phyloP scores from a whole-genome alignment of 768 basidiomycete genomes.

The Agaricus subrufescens region DNA sequence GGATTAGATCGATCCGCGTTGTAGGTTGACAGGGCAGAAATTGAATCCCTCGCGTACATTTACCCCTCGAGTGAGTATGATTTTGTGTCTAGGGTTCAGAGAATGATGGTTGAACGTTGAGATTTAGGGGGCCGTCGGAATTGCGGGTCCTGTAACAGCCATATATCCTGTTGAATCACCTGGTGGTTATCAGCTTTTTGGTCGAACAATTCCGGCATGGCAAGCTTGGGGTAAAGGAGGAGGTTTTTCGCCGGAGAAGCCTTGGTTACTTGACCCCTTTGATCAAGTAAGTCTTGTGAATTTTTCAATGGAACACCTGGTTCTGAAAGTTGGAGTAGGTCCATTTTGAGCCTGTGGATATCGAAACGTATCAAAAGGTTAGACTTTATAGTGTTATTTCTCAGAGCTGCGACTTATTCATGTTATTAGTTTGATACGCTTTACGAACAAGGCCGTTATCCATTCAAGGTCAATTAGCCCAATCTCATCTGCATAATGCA shows the following conservation, averaged over 20 bases:
- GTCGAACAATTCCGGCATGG: slow-evolving; percentile 62
- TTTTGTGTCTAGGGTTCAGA: neutral
- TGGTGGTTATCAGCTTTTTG: slow-evolving; percentile 63
- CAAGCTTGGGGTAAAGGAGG: slow-evolving; percentile 54
- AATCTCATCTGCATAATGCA: neutral
- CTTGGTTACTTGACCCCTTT: slow-evolving; percentile 60
- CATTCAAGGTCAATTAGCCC: slow-evolving; percentile 36
- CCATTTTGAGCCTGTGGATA: slow-evolving; percentile 43
- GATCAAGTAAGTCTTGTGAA: slow-evolving; percentile 42
- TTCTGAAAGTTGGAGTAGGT: slow-evolving; percentile 28
- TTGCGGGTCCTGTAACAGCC: slow-evolving; percentile 61
- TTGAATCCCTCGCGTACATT: slow-evolving; percentile 71
- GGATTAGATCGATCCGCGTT: slow-evolving; percentile 53
- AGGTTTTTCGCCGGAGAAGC: slow-evolving; percentile 39
- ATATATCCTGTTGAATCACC: slow-evolving; percentile 64
- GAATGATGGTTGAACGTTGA: neutral
- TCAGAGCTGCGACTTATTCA: neutral
- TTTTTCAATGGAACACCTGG: neutral
- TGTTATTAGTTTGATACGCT: slow-evolving; percentile 38
- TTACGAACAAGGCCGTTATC: slow-evolving; percentile 50
- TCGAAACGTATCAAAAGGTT: slow-evolving; percentile 46
- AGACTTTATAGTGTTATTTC: neutral
- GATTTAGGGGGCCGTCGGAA: slow-evolving; percentile 59
- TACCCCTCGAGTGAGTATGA: slow-evolving; percentile 47
- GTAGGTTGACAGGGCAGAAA: slow-evolving; percentile 61